phyloP scores from a whole-genome alignment of 495 filamentous ascomycete species.

The Tricharina praecox region DNA sequence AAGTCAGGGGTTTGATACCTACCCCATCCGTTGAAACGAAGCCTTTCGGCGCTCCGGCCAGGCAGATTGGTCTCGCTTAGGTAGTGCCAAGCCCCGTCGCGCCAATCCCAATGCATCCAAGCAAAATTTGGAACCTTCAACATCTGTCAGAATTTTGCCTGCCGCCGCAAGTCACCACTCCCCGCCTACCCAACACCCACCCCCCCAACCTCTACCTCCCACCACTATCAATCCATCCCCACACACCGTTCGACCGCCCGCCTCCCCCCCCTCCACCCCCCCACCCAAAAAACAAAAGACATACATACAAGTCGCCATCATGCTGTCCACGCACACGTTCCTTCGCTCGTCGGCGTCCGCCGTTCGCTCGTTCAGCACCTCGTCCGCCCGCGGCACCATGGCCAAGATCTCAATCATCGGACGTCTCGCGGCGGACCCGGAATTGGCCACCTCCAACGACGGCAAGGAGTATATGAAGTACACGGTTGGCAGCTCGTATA shows the following conservation, averaged over 20 bases:
- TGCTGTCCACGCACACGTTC: conserved; percentile 1
- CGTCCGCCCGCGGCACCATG: not conserved
- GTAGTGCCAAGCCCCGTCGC: conserved; percentile 1
- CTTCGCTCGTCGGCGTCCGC: not conserved
- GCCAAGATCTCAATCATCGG: not conserved
- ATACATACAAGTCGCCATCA: conserved; percentile 3
- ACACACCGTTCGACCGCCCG: not conserved
- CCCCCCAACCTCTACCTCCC: no score
- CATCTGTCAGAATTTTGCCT: not conserved
- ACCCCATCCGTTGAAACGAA: no score
- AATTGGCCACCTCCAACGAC: no score
- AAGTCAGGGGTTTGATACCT: no score
- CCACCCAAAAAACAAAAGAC: no score
- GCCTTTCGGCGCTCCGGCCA: no score
- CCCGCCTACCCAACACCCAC: no score
- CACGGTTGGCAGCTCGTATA: not conserved
- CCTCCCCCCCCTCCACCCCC: not conserved
- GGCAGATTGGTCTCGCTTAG: no score
- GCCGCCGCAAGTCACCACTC: no score
- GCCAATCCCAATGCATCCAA: no score
- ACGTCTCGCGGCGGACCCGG: not conserved
- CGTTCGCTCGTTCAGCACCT: conserved; percentile 1
- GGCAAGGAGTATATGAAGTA: not conserved
- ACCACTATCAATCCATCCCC: conserved; percentile 1
- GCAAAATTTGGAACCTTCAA: no score